Evolutionary conservation across 225 moss, liverwort and hornwort species (phyloP), one percentile per base, ranked within the genome.

Genomic region (Straminergon stramineum): DNA sequence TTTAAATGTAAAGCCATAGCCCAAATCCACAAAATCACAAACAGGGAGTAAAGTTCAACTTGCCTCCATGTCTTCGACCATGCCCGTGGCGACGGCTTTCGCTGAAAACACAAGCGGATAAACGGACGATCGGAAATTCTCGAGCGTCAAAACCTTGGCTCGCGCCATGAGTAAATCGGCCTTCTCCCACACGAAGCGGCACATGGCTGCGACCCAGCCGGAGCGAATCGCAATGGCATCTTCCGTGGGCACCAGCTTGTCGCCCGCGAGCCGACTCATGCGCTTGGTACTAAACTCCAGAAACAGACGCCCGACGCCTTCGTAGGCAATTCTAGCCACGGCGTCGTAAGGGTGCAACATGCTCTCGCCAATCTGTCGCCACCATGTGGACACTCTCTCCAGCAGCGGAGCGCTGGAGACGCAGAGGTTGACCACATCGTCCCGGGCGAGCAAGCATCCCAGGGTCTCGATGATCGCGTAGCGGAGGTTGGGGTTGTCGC

Each of bases 321-420:
- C 99, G 60, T 90, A 96, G 26, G 99, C 99, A 82, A 97, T 96
- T 90, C 96, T 92, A 45, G 95, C 91, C 17, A 99, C 99, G 57
- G 97, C 99, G 89, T 97, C 99, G 24, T 97, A 99, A 17, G 95
- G 91, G 84, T 97, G 96, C 91, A 99, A 85, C 97, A 97, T 99
- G 80, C 93, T 96, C 51, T 95, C 93, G 55, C 96, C 97, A 22
- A 99, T 96, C 91, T 97, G 96, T 89, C 89, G 91, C 97, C 99
- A 99, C 99, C 99, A 99, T 63, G 84, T 92, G 51, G 96, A 95
- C 45, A 99, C 96, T 73, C 92, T 87, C 52, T 99, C 99, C 89
- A 95, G 87, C 75, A 99, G 91, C 32, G 99, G 94, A 35, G 92
- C 95, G 80, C 96, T 96, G 37, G 96, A 94, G 77, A 95, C 99